Evolutionary conservation across 768 basidiomycete species (phyloP), one percentile per base, ranked within the genome.

Genomic region (Lyophyllum shimeji): DNA sequence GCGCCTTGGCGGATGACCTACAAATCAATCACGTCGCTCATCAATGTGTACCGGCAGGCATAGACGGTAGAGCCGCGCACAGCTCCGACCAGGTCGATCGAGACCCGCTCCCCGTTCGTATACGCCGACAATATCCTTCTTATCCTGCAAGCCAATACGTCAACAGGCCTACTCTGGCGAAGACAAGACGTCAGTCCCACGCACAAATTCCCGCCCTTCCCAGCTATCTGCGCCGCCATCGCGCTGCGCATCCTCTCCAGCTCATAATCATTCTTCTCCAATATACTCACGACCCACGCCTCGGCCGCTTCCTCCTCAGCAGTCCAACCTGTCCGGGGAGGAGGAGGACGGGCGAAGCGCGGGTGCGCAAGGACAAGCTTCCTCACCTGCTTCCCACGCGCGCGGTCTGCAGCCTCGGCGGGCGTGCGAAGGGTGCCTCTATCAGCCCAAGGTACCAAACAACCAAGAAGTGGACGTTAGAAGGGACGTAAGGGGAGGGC

Each of bases 1-100:
- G 55, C 31, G 23, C 56, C 54, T 44, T 63, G 62, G 7, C 62
- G 59, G 13, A 63, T 43, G 23, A 63, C 59, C 62, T 63, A 42
- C 4, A 3, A 15, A 29, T 13, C 29, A 8, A 31, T 21, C 4
- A 40, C 2, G 27, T 18, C 17, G 7, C 3, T 39, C 39, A 40
- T 9, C 18, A 18, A 4, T 5, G n/a, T 11, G 15, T 37, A 6
- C 12, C 29, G 5, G 29, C n/a, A n/a, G n/a, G n/a, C n/a, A n/a
- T n/a, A n/a, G n/a, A n/a, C n/a, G 29, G 29, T 29, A 37, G 34
- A 48, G 7, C 29, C 12, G 25, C 61, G 17, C 23, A 63, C 61
- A 7, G 61, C 58, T 0, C 61, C 61, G 9, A 53, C 54, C 2
- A 63, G 56, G 9, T 63, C 59, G 2, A 60, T 12, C 6, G 61